These are phyloP conservation scores for Candida parachauliodes DNA, from an alignment of 805 yeast species.

Conservation along the genomic window DNA sequence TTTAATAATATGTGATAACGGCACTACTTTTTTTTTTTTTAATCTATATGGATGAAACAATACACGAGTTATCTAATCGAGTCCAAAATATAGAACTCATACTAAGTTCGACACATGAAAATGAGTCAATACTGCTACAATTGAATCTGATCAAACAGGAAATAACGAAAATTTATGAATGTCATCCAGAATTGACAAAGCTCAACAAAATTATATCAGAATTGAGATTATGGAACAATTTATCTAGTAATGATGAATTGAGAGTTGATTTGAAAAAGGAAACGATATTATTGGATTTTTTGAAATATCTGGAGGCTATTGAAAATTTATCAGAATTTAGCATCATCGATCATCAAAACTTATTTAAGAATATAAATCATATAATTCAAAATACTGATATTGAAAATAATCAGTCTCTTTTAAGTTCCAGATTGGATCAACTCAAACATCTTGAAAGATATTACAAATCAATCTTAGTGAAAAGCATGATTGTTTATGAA, in stretches of 20 bases:
- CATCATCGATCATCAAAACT: not conserved
- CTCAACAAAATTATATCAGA: constrained; percentile 17
- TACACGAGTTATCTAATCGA: constrained; percentile 5
- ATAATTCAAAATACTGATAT: not conserved
- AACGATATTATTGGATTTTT: constrained; percentile 1
- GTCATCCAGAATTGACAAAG: constrained; percentile 17
- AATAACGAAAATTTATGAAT: constrained; percentile 13
- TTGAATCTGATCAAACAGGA: constrained; percentile 12
- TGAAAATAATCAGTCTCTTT: constrained; percentile 4
- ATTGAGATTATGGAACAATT: constrained; percentile 17
- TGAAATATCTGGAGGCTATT: not conserved
- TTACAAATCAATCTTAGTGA: constrained; percentile 22
- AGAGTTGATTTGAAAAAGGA: constrained; percentile 4
- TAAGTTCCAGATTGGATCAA: constrained; percentile 8
- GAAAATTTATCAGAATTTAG: constrained; percentile 1
- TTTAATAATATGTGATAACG: not conserved
- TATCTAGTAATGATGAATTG: constrained; percentile 3
- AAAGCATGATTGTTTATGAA: constrained; percentile 28
- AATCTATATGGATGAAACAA: constrained; percentile 7
- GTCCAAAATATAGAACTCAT: constrained; percentile 1
- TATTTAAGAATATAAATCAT: constrained; percentile 4
- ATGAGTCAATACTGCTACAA: constrained; percentile 9
- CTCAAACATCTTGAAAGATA: constrained; percentile 15
- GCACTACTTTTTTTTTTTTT: not conserved
- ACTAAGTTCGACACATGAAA: not conserved